phyloP scores from a whole-genome alignment of 202 grass and related monocot genomes.

The Bolboschoenoplectus hybrid region DNA sequence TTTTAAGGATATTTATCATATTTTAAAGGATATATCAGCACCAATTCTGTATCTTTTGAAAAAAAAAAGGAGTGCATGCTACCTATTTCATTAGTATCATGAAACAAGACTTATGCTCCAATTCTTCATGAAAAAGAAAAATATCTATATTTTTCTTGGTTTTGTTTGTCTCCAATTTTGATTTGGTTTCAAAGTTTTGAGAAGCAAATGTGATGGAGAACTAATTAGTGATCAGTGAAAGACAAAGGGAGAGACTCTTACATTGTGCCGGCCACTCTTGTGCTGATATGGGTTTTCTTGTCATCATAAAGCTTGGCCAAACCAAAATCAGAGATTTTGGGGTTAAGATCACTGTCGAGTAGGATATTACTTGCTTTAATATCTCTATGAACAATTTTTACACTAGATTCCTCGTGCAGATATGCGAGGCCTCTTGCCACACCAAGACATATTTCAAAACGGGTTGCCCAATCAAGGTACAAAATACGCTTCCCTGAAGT shows the following conservation, averaged over 20 bases:
- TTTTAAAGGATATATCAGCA: background rate
- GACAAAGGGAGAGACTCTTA: conserved; percentile 43
- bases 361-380: conserved; percentile 93
- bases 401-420: conserved; percentile 84
- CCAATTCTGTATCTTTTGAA: background rate
- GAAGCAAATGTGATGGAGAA: background rate
- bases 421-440: conserved; percentile 74
- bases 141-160: background rate
- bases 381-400: conserved; percentile 80
- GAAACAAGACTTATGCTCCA: background rate
- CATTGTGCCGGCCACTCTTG: conserved; percentile 89
- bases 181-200: background rate
- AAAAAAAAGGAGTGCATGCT: background rate
- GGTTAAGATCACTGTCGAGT: conserved; percentile 67
- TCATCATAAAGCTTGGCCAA: conserved; percentile 87
- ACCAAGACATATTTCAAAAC: conserved; percentile 79
- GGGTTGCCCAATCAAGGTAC: conserved; percentile 63
- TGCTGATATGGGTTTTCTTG: conserved; percentile 85
- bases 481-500: conserved; percentile 55
- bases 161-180: background rate
- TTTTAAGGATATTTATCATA: conserved; percentile 2
- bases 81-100: no score
- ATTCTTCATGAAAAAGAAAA: background rate
- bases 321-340: conserved; percentile 96
- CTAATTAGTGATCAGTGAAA: background rate